Evolutionary conservation across 306 rosid genomes (phyloP).

Genomic region (Fragaria iinumae): DNA sequence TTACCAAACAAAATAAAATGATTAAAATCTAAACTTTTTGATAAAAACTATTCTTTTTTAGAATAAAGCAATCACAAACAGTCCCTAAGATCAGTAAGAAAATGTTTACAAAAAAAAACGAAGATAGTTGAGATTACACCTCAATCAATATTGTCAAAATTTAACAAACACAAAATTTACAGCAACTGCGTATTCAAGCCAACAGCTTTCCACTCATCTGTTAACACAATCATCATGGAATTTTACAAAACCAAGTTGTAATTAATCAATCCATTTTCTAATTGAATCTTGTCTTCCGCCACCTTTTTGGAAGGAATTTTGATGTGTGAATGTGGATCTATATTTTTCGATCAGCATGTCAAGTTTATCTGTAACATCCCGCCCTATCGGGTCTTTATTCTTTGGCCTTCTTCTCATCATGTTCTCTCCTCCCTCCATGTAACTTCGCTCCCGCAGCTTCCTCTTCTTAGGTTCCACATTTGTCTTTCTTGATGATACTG

Average conservation of each 20-base stretch:
- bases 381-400: slow-evolving; percentile 63
- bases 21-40: too few relatives aligned
- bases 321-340: slow-evolving; percentile 60
- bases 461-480: slow-evolving; percentile 43
- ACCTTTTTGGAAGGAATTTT: slow-evolving; percentile 37
- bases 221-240: not conserved
- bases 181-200: too few relatives aligned
- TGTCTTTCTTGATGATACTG: slow-evolving; percentile 26
- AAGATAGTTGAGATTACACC: too few relatives aligned
- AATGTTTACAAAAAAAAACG: too few relatives aligned
- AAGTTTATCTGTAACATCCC: slow-evolving; percentile 70
- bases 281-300: slow-evolving; percentile 58
- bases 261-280: slow-evolving; percentile 78
- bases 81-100: too few relatives aligned
- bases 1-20: too few relatives aligned
- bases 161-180: too few relatives aligned
- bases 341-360: slow-evolving; percentile 89
- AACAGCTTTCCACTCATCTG: too few relatives aligned
- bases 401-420: slow-evolving; percentile 42
- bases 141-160: too few relatives aligned
- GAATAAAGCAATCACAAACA: too few relatives aligned
- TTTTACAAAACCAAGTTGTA: not conserved
- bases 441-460: slow-evolving; percentile 43
- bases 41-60: too few relatives aligned
- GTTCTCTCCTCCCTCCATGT: not conserved